A percentile compares a stretch with the other conserved stretches of the same genome.
Evolutionary conservation across 2,329 filamentous ascomycete species (phyloP).

Genomic region (Coniochaeta pulveracea): DNA sequence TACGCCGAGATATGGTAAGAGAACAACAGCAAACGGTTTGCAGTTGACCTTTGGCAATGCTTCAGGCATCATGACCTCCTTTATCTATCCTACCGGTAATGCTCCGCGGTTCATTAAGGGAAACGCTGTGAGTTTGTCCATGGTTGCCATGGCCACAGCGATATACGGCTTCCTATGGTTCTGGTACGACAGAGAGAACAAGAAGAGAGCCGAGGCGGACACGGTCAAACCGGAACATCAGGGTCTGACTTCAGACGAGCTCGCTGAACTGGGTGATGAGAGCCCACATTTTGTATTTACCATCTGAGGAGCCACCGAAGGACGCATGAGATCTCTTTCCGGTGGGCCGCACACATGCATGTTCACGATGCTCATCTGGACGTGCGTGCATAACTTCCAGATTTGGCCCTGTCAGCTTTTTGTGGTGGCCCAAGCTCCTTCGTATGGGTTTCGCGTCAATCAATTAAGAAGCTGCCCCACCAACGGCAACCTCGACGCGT

Average conservation of each 20-base stretch:
- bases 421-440: too few species aligned
- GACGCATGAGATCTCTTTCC: too few species aligned
- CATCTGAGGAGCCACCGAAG: slow-evolving; percentile 14
- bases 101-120: slow-evolving; percentile 48
- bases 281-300: slow-evolving; percentile 38
- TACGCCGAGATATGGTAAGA: slow-evolving; percentile 63
- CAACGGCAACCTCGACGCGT: too few species aligned
- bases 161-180: slow-evolving; percentile 44
- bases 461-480: too few species aligned
- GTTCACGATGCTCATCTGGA: too few species aligned
- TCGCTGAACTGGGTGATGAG: slow-evolving; percentile 39
- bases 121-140: slow-evolving; percentile 47
- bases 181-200: slow-evolving; percentile 38
- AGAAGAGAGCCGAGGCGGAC: slow-evolving; percentile 25
- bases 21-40: slow-evolving; percentile 59
- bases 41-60: slow-evolving; percentile 62
- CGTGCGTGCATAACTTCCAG: too few species aligned
- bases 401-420: too few species aligned
- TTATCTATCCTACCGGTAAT: slow-evolving; percentile 42
- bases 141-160: slow-evolving; percentile 42
- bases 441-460: too few species aligned
- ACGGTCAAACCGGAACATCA: slow-evolving; percentile 24
- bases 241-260: slow-evolving; percentile 31
- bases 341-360: too few species aligned
- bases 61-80: slow-evolving; percentile 63